Base-by-base conservation (phyloP, 495 filamentous ascomycete genomes). In the Annulohypoxylon bovei region DNA sequence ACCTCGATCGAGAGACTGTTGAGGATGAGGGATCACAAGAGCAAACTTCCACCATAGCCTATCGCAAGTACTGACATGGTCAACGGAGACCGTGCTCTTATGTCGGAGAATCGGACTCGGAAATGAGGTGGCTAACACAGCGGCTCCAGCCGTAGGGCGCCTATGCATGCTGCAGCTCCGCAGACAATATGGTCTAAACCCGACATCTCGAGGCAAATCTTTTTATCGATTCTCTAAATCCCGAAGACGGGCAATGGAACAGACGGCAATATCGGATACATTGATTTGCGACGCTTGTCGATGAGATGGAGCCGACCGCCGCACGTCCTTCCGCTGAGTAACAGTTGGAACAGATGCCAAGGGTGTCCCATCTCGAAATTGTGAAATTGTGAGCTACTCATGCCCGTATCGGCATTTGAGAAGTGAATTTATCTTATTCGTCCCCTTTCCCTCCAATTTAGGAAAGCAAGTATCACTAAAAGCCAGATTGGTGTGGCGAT, bases 381-480 rank as follows among this genome's bases (percentile, higher is more conserved):
- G 20, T 42, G 33, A 35, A 35, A 55, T 20, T 27, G 7, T 9
- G 55, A 55, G 23, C 47, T 62, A 44, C 56, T 66, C 49, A 73
- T 69, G 70, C 70, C 65, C 70, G 70, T 69, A 35, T 73, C 70
- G 70, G 70, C 70, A 68, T 56, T 69, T 52, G 50, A 39, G 35
- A 56, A 16, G 27, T 50, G 16, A 33, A 25, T 23, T 42, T 57
- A 25, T 58, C 30, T 60, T 16, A 30, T 35, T 56, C 55, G 54
- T 14, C 37, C 49, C 23, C 30, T 16, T 62, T 23, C 39, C 44
- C 14, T 28, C 35, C 8, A 4, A 0, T 30, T 66, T 59, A 12
- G n/a, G 44, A n/a, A 28, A 52, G 4, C 6, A 56, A 25, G 27
- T 57, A 33, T 42, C 52, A 44, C 53, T 64, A 50, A 23, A 30